These are phyloP conservation scores for Penicillium egyptiacum DNA, from an alignment of 495 filamentous ascomycete genomes.

Conservation along the genomic window DNA sequence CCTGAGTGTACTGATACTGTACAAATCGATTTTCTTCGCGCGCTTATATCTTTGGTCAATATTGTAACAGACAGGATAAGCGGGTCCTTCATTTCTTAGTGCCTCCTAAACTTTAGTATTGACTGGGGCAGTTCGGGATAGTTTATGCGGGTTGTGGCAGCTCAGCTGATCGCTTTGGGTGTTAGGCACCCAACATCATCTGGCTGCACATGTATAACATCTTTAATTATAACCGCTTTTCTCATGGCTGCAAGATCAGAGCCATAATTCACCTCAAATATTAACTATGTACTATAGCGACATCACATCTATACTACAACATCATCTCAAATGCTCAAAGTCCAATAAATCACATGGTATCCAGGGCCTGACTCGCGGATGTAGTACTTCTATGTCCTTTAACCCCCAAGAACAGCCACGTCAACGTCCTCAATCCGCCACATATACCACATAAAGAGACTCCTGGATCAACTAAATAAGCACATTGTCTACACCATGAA, in stretches of 20 bases:
- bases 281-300: neutral
- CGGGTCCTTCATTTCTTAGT: neutral
- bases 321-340: no score
- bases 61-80: neutral
- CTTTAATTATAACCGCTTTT: neutral
- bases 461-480: constrained; percentile 43
- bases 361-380: neutral
- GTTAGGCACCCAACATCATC: neutral
- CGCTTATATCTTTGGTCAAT: constrained; percentile 5
- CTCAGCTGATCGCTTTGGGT: neutral
- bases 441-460: constrained; percentile 88
- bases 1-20: constrained; percentile 51
- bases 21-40: constrained; percentile 45
- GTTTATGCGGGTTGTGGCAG: neutral
- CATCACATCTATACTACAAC: neutral
- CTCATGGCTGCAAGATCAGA: no score
- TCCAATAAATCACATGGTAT: neutral
- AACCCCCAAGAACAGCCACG: constrained; percentile 59
- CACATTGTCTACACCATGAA: constrained; percentile 8
- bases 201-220: neutral
- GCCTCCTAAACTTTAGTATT: neutral
- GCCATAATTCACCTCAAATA: neutral
- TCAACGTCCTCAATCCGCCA: constrained; percentile 82
- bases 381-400: constrained; percentile 1
- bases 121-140: neutral